These are phyloP conservation scores for Asterochloris sp. DNA, from an alignment of 139 green algal species.

Conservation along the genomic window DNA sequence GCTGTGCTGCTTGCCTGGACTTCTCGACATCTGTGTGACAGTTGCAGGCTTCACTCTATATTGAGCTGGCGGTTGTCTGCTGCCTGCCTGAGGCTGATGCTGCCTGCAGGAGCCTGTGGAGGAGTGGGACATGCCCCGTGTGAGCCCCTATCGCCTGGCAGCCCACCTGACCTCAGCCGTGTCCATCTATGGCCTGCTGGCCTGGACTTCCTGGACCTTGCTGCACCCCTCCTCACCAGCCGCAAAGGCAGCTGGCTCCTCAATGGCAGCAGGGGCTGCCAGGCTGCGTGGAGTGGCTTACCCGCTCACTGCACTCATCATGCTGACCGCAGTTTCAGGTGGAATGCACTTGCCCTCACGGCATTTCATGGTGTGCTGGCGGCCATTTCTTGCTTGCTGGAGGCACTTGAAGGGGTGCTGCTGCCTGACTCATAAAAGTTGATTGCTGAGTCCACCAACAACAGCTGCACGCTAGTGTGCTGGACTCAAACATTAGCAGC, in stretches of 20 bases:
- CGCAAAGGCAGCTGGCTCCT: slow-evolving; percentile 1
- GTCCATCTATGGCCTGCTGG: slow-evolving; percentile 86
- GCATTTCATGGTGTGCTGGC: too few relatives aligned
- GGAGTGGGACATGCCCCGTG: slow-evolving; percentile 63
- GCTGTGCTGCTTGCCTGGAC: neutral
- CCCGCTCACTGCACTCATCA: slow-evolving; percentile 82
- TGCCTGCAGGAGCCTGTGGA: slow-evolving; percentile 12
- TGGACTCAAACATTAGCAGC: too few relatives aligned
- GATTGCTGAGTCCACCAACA: too few relatives aligned
- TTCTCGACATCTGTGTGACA: neutral
- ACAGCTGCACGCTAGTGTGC: too few relatives aligned
- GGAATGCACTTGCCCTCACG: neutral
- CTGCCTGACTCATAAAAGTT: too few relatives aligned
- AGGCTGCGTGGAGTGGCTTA: slow-evolving; percentile 40
- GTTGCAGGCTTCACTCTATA: neutral
- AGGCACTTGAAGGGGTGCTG: too few relatives aligned
- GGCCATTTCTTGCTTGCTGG: too few relatives aligned
- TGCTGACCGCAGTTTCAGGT: slow-evolving; percentile 85
- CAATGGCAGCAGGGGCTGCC: slow-evolving; percentile 25
- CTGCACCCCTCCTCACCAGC: slow-evolving; percentile 35
- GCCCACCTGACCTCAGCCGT: slow-evolving; percentile 94
- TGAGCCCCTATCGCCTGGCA: slow-evolving; percentile 94
- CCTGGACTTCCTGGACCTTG: slow-evolving; percentile 90
- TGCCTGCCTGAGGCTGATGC: neutral
- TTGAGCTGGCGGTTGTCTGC: neutral